Evolutionary conservation across 1,284 basidiomycete genomes (phyloP), one percentile per base, ranked within the genome.

Genomic region (Ceratobasidium sp.): DNA sequence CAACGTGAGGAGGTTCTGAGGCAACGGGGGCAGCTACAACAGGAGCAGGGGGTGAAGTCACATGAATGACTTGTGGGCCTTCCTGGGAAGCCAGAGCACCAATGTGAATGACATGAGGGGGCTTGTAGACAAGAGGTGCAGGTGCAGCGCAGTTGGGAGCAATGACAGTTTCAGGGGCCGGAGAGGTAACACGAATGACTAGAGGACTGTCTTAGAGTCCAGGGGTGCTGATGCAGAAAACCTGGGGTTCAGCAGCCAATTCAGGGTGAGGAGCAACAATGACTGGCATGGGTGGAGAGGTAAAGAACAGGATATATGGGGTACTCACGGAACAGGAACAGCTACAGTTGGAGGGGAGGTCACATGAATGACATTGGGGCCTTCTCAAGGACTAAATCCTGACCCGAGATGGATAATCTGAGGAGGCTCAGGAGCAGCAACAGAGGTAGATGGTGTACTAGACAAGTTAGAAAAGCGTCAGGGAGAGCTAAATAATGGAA

Each of bases 161-260:
- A n/a, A n/a, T n/a, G n/a, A n/a, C n/a, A n/a, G n/a, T n/a, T n/a
- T n/a, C n/a, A n/a, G n/a, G n/a, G n/a, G n/a, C n/a, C n/a, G n/a
- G n/a, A n/a, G 44, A 49, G 11, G 58, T 60, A 47, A 60, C 44
- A 11, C 58, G 58, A 44, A 60, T 47, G n/a, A 60, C n/a, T n/a
- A n/a, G n/a, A n/a, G n/a, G 59, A 9, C 49, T 47, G 16, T 62
- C 47, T 27, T 50, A 33, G 9, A 33, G 59, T 25, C 4, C 16
- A 4, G 59, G 41, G 11, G 59, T 23, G 13, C 59, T 47, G 41
- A 62, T 33, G 13, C 59, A 29, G 23, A 62, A 5, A 36, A 36
- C 33, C 33, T 36, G 33, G 11, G 33, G 33, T 36, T 36, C 33
- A 36, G 33, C 4, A 47, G 33, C 52, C 56, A 14, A 30, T 23